A percentile compares a stretch with the other conserved stretches of the same genome.
Evolutionary conservation across 345 rosid genomes (phyloP).

Genomic region (Diplotaxis tenuifolia): DNA sequence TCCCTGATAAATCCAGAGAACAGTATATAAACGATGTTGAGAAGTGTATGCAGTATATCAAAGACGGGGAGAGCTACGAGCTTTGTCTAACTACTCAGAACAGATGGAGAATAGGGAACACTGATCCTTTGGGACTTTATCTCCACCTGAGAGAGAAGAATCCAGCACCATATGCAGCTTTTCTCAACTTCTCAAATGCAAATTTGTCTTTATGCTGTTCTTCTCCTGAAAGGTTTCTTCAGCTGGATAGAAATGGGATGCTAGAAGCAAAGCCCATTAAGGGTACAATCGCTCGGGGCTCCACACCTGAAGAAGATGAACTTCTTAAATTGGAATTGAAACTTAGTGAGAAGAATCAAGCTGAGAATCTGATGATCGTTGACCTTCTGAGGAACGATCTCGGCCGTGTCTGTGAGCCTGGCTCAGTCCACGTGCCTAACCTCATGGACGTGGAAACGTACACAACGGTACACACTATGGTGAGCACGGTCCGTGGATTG

Average conservation of each 20-base stretch:
- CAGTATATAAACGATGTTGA: slow-evolving; percentile 64
- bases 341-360: slow-evolving; percentile 94
- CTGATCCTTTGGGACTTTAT: slow-evolving; percentile 74
- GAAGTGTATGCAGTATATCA: slow-evolving; percentile 69
- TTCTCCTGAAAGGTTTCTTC: slow-evolving; percentile 92
- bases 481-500: slow-evolving; percentile 73
- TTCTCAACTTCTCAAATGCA: slow-evolving; percentile 78
- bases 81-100: slow-evolving; percentile 83
- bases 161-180: slow-evolving; percentile 94
- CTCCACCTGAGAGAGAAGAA: slow-evolving; percentile 78
- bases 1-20: slow-evolving; percentile 56
- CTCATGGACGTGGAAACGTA: slow-evolving; percentile 97
- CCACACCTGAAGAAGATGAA: slow-evolving; percentile 66
- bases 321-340: slow-evolving; percentile 64
- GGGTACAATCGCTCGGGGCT: slow-evolving; percentile 87
- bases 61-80: slow-evolving; percentile 98
- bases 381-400: slow-evolving; percentile 95
- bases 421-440: slow-evolving; percentile 86
- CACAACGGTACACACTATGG: slow-evolving; percentile 97
- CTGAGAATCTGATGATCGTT: slow-evolving; percentile 96
- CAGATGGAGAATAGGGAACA: slow-evolving; percentile 48
- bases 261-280: slow-evolving; percentile 90
- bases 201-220: slow-evolving; percentile 75
- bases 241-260: slow-evolving; percentile 61
- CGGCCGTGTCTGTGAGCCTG: slow-evolving; percentile 87